Conservation (phyloP, 148 eudicot species). For the Cornus kousa region DNA sequence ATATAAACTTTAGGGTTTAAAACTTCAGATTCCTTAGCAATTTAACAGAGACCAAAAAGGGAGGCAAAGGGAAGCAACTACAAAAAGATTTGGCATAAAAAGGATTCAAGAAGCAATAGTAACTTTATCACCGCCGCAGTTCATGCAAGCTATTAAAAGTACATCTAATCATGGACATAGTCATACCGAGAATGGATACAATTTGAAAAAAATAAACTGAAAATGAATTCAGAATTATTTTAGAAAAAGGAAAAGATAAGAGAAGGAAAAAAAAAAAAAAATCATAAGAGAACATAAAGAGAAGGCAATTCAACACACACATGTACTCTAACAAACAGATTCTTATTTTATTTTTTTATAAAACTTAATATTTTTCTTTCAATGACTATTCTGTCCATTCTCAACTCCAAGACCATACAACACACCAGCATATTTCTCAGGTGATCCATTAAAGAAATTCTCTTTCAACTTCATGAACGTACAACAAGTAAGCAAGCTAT, state of each 20-base stretch:
- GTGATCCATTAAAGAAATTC: slow-evolving; percentile 12
- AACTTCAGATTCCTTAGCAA: background rate
- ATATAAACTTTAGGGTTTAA: background rate
- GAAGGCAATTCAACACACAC: background rate
- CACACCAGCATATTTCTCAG: slow-evolving; percentile 15
- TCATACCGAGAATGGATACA: background rate
- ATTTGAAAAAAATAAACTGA: background rate
- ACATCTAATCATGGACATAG: background rate
- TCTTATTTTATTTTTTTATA: background rate
- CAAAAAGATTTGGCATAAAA: too few relatives aligned
- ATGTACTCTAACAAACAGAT: background rate
- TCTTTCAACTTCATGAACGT: slow-evolving; percentile 21
- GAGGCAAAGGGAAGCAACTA: background rate
- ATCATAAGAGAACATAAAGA: background rate
- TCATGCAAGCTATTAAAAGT: background rate
- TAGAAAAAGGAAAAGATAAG: background rate
- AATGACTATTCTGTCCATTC: slow-evolving; percentile 8
- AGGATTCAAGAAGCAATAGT: background rate
- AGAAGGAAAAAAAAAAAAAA: too few relatives aligned
- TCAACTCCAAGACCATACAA: slow-evolving; percentile 20
- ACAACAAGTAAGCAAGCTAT: slow-evolving; percentile 15
- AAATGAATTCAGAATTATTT: background rate
- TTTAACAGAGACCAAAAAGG: background rate
- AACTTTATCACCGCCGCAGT: background rate
- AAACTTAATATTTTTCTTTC: background rate